Evolutionary conservation across 2,329 filamentous ascomycete species (phyloP), one percentile per base, ranked within the genome.

Genomic region (Zymoseptoria tritici): DNA sequence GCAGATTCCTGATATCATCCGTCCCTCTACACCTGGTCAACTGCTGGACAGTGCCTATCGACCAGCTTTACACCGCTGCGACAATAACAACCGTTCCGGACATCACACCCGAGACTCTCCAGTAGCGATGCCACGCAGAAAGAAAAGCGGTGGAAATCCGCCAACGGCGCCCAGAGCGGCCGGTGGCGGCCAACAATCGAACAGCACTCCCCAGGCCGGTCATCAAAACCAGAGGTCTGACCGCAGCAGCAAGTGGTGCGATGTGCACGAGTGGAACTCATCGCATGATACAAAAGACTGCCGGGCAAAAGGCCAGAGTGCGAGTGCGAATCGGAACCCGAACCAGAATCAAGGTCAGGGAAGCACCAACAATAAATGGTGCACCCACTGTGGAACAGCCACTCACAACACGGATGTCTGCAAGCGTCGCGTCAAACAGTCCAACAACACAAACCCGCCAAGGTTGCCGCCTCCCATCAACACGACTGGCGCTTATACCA

Each of bases 41-140:
- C 58, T 60, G 58, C 58, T 57, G 55, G 55, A 51, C 58, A 60
- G 58, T 54, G 51, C 58, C 58, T 53, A 26, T 20, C 5, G 7
- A 46, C 36, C 36, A 16, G 36, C 36, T 46, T 16, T n/a, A 11
- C 36, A 7, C 36, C 13, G 36, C 36, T n/a, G 36, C 24, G 24
- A 58, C 46, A 16, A 31, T 19, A 51, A 26, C 52, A 50, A 29
- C 9, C 21, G 1, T 20, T 29, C 26, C 52, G 22, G 31, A 16
- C 36, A 16, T 46, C 11, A 46, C 36, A n/a, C 36, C 36, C 6
- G 36, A n/a, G 16, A 46, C 36, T 46, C 36, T 46, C 36, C 36
- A n/a, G 36, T n/a, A 7, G 16, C 36, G 13, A 46, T 46, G 36
- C 3, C 36, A 2, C 36, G 36, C 36, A 46, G 16, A 29, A 29